Conservation (phyloP, 192 early-diverging fungal genomes). For the Jimgerdemannia lactiflua region DNA sequence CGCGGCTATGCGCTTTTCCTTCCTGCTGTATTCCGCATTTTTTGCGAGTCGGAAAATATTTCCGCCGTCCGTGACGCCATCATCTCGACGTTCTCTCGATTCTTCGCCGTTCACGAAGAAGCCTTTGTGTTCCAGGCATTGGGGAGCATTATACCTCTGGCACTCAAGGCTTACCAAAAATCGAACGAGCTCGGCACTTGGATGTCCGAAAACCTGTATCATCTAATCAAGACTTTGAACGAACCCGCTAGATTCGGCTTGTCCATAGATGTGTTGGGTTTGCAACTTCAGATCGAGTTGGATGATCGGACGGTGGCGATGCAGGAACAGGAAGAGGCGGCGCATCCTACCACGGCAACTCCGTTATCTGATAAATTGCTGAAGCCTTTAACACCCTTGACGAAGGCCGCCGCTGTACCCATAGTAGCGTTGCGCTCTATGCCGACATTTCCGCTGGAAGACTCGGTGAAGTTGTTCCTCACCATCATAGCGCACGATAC, state of each 20-base stretch:
- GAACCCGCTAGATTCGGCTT: conserved; percentile 24
- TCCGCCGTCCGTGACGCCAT: conserved; percentile 39
- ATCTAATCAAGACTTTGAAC: conserved; percentile 45
- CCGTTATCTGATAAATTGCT: conserved; percentile 25
- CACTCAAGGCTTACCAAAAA: conserved; percentile 36
- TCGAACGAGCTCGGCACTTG: conserved; percentile 29
- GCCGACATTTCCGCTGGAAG: conserved; percentile 33
- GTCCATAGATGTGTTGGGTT: conserved; percentile 25
- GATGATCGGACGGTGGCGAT: conserved; percentile 30
- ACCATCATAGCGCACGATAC: conserved; percentile 58
- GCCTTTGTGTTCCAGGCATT: conserved; percentile 56
- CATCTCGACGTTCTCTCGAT: conserved; percentile 43
- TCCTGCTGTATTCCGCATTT: conserved; percentile 52
- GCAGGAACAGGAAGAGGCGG: conserved; percentile 24
- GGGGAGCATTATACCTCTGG: conserved; percentile 45
- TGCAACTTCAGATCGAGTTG: conserved; percentile 30
- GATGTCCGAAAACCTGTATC: conserved; percentile 40
- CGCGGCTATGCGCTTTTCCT: conserved; percentile 50
- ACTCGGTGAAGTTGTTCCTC: conserved; percentile 54
- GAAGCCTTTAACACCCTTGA: conserved; percentile 22
- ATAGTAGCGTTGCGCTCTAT: not conserved
- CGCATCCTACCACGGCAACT: conserved; percentile 18
- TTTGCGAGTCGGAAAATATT: conserved; percentile 39
- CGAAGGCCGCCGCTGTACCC: conserved; percentile 16
- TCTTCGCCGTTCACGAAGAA: conserved; percentile 53